Base-by-base conservation (phyloP, 148 eudicot species). In the Persicaria maculosa region DNA sequence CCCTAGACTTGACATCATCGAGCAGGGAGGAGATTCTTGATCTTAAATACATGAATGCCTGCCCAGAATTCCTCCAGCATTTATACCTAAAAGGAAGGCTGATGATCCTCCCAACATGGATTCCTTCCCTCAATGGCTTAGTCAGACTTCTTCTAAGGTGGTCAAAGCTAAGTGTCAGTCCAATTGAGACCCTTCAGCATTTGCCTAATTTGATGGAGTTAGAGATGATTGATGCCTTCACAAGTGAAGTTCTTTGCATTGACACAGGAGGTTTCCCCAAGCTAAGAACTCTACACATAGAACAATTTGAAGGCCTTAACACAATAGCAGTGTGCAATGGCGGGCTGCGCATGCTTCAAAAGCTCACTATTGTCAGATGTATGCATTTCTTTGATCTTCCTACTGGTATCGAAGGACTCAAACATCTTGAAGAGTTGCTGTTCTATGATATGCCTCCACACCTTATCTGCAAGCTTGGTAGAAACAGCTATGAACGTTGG, bases 171-270 rank as follows among this genome's bases (percentile, higher is more conserved):
- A 40, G 20, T 5, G 19, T 2, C 5, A 62, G 58, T 44, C 77
- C 88, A 10, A 44, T 78, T 58, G 72, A 62, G 1, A 59, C 17
- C 48, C 88, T 85, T 47, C 52, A 71, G 40, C 0, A n/a, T 20
- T 48, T 82, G 74, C 83, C 85, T 1, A 71, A 76, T 71, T 68
- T 85, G 10, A n/a, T 75, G 54, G 82, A 82, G 73, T 77, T 82
- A 8, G 67, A 75, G 40, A 64, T 85, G 65, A 75, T 75, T 47
- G 73, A 68, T 40, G 81, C 79, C 50, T 82, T 46, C 72, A 17
- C 12, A 3, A 81, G 83, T 0, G 53, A 31, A 20, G 43, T 47
- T 46, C 75, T 82, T 54, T 54, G 22, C 20, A 80, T 82, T 46
- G 7, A 50, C 19, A 81, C 81, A 25, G 17, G 45, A 2, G 54